A percentile compares a stretch with the other conserved stretches of the same genome.
Conservation (phyloP, 768 basidiomycete species). For the Boletus speciosus region DNA sequence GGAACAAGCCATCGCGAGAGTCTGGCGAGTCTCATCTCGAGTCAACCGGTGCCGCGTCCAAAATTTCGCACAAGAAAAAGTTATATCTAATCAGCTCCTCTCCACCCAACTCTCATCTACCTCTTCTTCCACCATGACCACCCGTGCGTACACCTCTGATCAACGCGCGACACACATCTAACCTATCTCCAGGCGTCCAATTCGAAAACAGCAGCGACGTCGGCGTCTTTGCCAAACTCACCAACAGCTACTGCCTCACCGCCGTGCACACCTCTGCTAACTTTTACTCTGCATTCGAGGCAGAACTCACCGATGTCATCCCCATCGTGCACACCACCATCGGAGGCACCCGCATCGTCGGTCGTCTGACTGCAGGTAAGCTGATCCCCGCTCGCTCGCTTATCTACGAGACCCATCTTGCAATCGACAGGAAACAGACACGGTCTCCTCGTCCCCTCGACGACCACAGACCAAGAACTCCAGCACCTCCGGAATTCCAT, state of each 20-base stretch:
- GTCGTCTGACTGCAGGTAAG: conserved; percentile 85
- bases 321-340: conserved; percentile 97
- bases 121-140: conserved; percentile 48
- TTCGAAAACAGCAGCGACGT: conserved; percentile 95
- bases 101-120: neutral
- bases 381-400: neutral
- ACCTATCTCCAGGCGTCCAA: conserved; percentile 61
- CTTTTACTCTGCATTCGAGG: conserved; percentile 97
- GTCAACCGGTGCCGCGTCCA: conserved; percentile 7
- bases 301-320: conserved; percentile 87
- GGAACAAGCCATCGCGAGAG: conserved; percentile 1
- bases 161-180: neutral
- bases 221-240: conserved; percentile 96
- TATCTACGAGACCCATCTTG: neutral
- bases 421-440: conserved; percentile 78
- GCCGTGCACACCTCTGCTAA: conserved; percentile 94
- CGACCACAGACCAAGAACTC: conserved; percentile 96
- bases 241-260: conserved; percentile 95
- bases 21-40: conserved; percentile 7
- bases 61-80: too few species aligned
- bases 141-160: conserved; percentile 45
- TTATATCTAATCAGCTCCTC: neutral
- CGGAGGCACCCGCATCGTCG: conserved; percentile 90
- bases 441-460: conserved; percentile 92
- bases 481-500: conserved; percentile 96